Evolutionary conservation across 192 early-diverging fungal genomes (phyloP), one percentile per base, ranked within the genome.

Genomic region (Entomortierella parvispora): DNA sequence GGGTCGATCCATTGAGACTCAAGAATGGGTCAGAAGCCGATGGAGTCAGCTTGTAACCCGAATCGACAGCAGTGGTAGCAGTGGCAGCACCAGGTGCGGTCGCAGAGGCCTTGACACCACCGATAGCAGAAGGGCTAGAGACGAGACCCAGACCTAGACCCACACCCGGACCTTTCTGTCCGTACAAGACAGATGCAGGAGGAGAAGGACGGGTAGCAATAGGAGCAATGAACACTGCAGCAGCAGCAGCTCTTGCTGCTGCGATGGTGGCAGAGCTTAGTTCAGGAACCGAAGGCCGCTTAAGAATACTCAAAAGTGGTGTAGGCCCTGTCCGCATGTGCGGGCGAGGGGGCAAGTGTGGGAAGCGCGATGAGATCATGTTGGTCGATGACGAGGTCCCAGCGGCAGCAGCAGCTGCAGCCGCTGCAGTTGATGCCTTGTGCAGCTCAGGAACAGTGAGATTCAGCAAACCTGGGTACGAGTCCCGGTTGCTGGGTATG

Each of bases 201-300:
- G 37, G 37, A 5, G 37, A 40, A 40, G 37, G 12, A 40, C 7
- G 37, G 12, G 37, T 12, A 40, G 37, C 37, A n/a, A n/a, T n/a
- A n/a, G n/a, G n/a, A n/a, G n/a, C n/a, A n/a, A n/a, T n/a, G n/a
- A n/a, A n/a, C n/a, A n/a, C n/a, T n/a, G n/a, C n/a, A n/a, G n/a
- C n/a, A n/a, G n/a, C n/a, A n/a, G n/a, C n/a, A n/a, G n/a, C n/a
- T n/a, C n/a, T n/a, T n/a, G 62, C 62, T 15, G 48, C 62, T 2
- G 43, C 52, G 1, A 65, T n/a, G 1, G 33, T 22, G 22, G 40
- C 43, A 25, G 55, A 42, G 45, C 49, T 55, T 34, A 59, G 26
- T 17, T 25, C 32, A 15, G 57, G 54, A 23, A 59, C 29, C 5
- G 66, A 68, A 20, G 66, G 66, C 3, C 56, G 20, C 48, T 59